phyloP scores from a whole-genome alignment of 768 basidiomycete genomes.

The Mrakia blollopis region DNA sequence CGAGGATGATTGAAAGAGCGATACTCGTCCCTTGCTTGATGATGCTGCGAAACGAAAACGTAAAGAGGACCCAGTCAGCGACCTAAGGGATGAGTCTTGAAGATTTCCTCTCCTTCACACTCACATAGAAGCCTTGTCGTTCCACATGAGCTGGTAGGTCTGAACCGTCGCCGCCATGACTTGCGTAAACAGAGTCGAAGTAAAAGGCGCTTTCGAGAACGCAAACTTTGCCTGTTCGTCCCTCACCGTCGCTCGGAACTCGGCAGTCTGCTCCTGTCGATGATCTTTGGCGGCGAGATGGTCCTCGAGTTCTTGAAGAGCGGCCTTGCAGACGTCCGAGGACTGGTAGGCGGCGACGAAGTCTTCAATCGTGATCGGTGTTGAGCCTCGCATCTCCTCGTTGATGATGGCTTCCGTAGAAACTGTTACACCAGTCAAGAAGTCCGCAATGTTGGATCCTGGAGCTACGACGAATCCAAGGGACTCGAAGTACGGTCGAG shows the following conservation, averaged over 20 bases:
- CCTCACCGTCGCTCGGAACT: conserved; percentile 70
- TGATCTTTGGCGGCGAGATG: conserved; percentile 53
- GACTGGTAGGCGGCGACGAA: conserved; percentile 60
- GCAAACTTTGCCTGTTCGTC: conserved; percentile 63
- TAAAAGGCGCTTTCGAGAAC: conserved; percentile 40
- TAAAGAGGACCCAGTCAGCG: neutral
- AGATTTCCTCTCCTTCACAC: no score
- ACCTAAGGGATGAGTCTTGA: no score
- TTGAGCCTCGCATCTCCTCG: conserved; percentile 36
- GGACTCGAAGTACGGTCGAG: conserved; percentile 49
- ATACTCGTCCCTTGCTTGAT: conserved; percentile 44
- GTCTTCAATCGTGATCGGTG: conserved; percentile 55
- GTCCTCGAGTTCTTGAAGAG: conserved; percentile 52
- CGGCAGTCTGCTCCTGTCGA: conserved; percentile 58
- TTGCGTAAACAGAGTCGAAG: conserved; percentile 69
- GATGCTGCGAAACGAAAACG: conserved; percentile 38
- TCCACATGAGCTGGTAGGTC: conserved; percentile 62
- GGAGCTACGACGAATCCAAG: conserved; percentile 49
- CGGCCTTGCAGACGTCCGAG: conserved; percentile 51
- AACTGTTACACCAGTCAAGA: conserved; percentile 57
- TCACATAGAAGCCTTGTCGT: conserved; percentile 51
- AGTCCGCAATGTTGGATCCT: conserved; percentile 55
- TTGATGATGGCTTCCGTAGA: conserved; percentile 77
- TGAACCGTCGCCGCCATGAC: conserved; percentile 63
- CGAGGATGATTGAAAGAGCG: conserved; percentile 60